Evolutionary conservation across 2,329 filamentous ascomycete species (phyloP).

Genomic region (Plectosphaerella plurivora): DNA sequence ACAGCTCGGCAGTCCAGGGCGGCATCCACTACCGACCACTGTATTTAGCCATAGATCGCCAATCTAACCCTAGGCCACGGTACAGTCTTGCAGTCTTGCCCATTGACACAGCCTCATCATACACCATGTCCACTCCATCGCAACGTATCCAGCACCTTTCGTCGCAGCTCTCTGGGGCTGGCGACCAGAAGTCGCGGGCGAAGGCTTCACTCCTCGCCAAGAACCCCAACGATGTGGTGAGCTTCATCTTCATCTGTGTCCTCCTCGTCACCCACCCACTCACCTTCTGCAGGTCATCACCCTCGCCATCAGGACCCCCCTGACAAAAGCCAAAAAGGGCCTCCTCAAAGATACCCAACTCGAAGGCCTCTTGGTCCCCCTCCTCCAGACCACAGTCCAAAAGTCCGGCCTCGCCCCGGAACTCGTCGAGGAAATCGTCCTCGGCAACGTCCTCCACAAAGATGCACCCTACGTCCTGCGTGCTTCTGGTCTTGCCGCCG

Average conservation of each 20-base stretch:
- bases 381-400: conserved; percentile 43
- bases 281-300: conserved; percentile 37
- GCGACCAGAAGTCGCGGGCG: not conserved
- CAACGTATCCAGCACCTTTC: not conserved
- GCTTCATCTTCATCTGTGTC: too few species aligned
- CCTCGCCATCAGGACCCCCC: conserved; percentile 63
- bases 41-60: not conserved
- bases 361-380: conserved; percentile 61
- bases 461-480: conserved; percentile 67
- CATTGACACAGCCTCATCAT: not conserved
- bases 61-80: not conserved
- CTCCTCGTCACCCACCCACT: not conserved
- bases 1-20: not conserved
- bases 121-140: not conserved
- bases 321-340: conserved; percentile 64
- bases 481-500: conserved; percentile 65
- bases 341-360: conserved; percentile 69
- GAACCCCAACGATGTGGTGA: conserved; percentile 83
- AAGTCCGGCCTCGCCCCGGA: conserved; percentile 45
- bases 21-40: not conserved
- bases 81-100: not conserved
- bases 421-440: conserved; percentile 64
- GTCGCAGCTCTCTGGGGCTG: not conserved
- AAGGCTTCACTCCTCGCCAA: conserved; percentile 67
- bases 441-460: conserved; percentile 63